Conservation (phyloP, 352 stramenopile species). For the Blastocystis hominis region DNA sequence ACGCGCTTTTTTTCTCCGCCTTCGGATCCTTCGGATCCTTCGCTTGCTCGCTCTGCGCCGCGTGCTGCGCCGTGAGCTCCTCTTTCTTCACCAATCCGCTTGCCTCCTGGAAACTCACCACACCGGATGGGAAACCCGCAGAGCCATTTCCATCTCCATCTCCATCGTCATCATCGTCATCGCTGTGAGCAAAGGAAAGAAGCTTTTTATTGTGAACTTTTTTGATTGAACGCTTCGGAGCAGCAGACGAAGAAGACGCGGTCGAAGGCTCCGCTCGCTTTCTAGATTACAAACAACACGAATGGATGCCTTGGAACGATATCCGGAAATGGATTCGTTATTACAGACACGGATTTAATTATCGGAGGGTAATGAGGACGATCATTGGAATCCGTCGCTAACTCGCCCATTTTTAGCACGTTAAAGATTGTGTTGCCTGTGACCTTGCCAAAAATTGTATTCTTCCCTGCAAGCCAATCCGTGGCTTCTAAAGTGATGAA, state of each 20-base stretch:
- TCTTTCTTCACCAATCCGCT: not conserved
- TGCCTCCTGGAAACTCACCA: slow-evolving; percentile 22
- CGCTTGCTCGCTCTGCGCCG: not conserved
- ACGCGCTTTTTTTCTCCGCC: slow-evolving; percentile 58
- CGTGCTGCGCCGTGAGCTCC: no score
- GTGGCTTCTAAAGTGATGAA: slow-evolving; percentile 87
- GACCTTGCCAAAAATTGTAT: slow-evolving; percentile 85
- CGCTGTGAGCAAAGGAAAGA: slow-evolving; percentile 85
- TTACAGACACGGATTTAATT: slow-evolving; percentile 64
- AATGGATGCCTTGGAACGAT: slow-evolving; percentile 73
- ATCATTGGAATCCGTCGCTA: slow-evolving; percentile 75
- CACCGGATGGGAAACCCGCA: not conserved
- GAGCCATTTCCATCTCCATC: not conserved
- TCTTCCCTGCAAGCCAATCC: slow-evolving; percentile 83
- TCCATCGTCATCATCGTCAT: slow-evolving; percentile 60
- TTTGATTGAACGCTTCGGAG: slow-evolving; percentile 78
- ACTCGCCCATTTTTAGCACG: slow-evolving; percentile 76
- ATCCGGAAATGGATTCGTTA: slow-evolving; percentile 79
- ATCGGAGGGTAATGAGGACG: slow-evolving; percentile 59
- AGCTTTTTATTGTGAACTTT: slow-evolving; percentile 78
- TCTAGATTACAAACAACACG: slow-evolving; percentile 47
- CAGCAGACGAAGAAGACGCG: slow-evolving; percentile 61
- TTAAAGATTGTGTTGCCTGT: slow-evolving; percentile 94
- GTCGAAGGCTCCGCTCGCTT: slow-evolving; percentile 56
- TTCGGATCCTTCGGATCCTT: slow-evolving; percentile 16